A percentile compares a stretch with the other conserved stretches of the same genome.
Evolutionary conservation across 202 grass and related monocot species (phyloP).

Genomic region (Panicum hallii): DNA sequence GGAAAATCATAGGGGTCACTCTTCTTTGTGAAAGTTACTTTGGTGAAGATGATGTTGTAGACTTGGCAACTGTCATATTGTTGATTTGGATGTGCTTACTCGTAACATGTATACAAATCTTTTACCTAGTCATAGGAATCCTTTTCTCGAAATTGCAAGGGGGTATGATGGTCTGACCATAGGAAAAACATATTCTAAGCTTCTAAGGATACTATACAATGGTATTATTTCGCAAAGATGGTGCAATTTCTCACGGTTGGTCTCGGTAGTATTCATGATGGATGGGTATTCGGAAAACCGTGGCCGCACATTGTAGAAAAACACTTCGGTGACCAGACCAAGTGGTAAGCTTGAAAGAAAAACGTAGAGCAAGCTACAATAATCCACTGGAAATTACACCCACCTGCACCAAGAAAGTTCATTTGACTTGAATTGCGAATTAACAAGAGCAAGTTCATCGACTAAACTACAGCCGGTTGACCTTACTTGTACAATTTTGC

Average conservation of each 20-base stretch:
- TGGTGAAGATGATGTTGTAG: not conserved
- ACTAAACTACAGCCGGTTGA: not conserved
- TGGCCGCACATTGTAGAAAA: not conserved
- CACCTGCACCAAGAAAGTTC: not conserved
- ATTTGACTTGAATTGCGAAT: constrained; percentile 6
- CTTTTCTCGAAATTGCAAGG: too few relatives aligned
- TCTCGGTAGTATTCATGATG: not conserved
- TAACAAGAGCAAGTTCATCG: not conserved
- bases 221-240: not conserved
- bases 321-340: not conserved
- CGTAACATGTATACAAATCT: not conserved
- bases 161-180: not conserved
- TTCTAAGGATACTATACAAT: not conserved
- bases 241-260: not conserved
- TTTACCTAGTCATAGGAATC: too few relatives aligned
- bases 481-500: constrained; percentile 13
- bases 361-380: not conserved
- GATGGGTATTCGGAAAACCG: not conserved
- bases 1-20: not conserved
- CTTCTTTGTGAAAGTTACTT: constrained; percentile 29
- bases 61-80: not conserved
- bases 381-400: constrained; percentile 24
- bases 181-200: not conserved
- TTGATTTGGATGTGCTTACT: not conserved
- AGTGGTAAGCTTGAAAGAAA: not conserved